Conservation (phyloP, 805 yeast genomes). For the Teunomyces funiuensis region DNA sequence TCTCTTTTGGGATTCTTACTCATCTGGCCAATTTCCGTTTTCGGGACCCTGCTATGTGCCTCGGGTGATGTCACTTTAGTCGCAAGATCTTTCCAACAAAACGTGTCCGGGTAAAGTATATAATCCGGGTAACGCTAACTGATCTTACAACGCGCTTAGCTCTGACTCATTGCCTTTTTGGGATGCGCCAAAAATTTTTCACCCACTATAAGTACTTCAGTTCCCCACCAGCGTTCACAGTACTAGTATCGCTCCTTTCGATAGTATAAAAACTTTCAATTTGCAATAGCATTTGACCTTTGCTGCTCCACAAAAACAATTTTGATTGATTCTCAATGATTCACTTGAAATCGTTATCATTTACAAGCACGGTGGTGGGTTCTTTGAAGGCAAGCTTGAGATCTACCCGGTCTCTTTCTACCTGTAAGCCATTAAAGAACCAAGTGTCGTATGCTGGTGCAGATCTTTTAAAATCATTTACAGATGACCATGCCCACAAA, state of each 20-base stretch:
- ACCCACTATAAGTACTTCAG: conserved; percentile 7
- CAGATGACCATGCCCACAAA: conserved; percentile 59
- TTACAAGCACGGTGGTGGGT: conserved; percentile 5
- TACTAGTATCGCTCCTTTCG: neutral
- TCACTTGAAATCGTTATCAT: conserved; percentile 9
- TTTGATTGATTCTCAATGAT: conserved; percentile 8
- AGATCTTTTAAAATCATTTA: conserved; percentile 54
- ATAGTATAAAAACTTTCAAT: neutral
- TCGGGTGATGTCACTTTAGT: conserved; percentile 1
- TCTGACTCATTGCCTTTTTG: conserved; percentile 33
- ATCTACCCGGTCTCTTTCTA: conserved; percentile 7
- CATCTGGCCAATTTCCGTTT: neutral
- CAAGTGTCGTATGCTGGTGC: conserved; percentile 58
- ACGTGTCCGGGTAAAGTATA: neutral
- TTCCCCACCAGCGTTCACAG: conserved; percentile 2
- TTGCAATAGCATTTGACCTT: neutral
- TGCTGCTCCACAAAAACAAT: neutral
- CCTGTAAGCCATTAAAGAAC: conserved; percentile 9
- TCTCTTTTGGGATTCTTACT: too few relatives aligned
- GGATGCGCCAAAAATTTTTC: conserved; percentile 20
- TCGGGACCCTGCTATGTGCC: neutral
- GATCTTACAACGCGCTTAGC: conserved; percentile 33
- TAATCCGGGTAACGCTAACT: conserved; percentile 16
- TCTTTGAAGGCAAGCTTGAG: conserved; percentile 4
- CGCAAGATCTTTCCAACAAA: neutral